Base-by-base conservation (phyloP, 2,329 filamentous ascomycete genomes). In the Apiospora koreana region DNA sequence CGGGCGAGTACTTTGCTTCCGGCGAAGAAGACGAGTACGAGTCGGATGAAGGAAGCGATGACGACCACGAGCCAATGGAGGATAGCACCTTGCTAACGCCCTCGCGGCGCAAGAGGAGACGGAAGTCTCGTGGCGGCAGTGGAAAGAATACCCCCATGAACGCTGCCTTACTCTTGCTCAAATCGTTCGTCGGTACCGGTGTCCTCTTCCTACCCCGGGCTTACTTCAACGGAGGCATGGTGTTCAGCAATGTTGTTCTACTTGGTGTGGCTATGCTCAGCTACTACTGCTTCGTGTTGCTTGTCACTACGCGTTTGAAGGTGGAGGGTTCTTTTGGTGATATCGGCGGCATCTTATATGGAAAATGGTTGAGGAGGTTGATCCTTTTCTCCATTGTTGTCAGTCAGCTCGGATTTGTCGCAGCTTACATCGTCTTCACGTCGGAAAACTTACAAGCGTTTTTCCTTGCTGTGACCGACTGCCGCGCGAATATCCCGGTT, bases 251-350 rank as follows among this genome's bases (percentile, higher is more conserved):
- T 78, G 74, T 97, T 68, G 93, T 99, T 21, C 88, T 99, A n/a
- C 85, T 99, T 28, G 88, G 87, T 48, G 94, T 99, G 21, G 95
- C 96, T 8, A 85, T 88, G 2, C 85, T 99, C 71, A 98, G 95
- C 79, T 99, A 97, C 83, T 97, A 98, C 84, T 98, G 95, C 83
- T 99, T 99, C 82, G 94, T 99, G 54, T 87, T 99, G 18, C 88
- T 99, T 42, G 94, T 98, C 73, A 92, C 92, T 71, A 96, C 94
- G 1, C 92, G 96, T 43, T 85, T 97, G 66, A 92, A 90, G 78
- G 89, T 98, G 38, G 92, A 95, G 66, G 94, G 93, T n/a, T 98
- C 96, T 0, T 99, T 98, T 82, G 96, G 96, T 81, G 96, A 98
- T 78, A 97, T 99, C 83, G 96, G 97, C 68, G 94, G 94, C 66